These are phyloP conservation scores for Malus domestica DNA, from an alignment of 306 rosid species.

Conservation along the genomic window ASM211411v1 NC_041790.1:9296501-9297000, in stretches of 20 bases:
- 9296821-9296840: conserved; percentile 57
- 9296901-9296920: conserved; percentile 26
- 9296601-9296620: not conserved
- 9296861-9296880: conserved; percentile 50
- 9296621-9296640: not conserved
- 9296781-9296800: conserved; percentile 43
- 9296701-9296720: not conserved
- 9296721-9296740: not conserved
- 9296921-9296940: not conserved
- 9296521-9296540: not conserved
- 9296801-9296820: conserved; percentile 43
- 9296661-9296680: not conserved
- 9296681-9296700: not conserved
- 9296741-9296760: not conserved
- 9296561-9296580: not conserved
- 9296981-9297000: conserved; percentile 35
- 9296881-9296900: conserved; percentile 54
- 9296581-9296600: not conserved
- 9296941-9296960: conserved; percentile 30
- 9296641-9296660: not conserved
- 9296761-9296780: conserved; percentile 50
- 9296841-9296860: conserved; percentile 64
- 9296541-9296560: not conserved
- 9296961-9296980: conserved; percentile 16
- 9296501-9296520: not conserved